A percentile compares a stretch with the other conserved stretches of the same genome.
phyloP scores from a whole-genome alignment of 768 basidiomycete genomes.

The Cyathus striatus region DNA sequence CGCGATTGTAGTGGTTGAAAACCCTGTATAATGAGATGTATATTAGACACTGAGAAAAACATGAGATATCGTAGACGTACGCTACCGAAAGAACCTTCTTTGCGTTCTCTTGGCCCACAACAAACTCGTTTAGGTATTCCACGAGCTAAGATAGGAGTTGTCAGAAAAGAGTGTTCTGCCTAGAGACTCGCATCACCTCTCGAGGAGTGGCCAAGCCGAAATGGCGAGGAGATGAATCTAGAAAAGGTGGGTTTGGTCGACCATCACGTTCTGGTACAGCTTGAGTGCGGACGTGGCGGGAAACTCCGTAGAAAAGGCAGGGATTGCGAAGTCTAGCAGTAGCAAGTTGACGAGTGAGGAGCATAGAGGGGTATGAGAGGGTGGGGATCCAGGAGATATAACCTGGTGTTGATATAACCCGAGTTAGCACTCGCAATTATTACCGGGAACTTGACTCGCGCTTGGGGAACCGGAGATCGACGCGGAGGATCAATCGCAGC shows the following conservation, averaged over 20 bases:
- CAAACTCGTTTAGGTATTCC: conserved; percentile 81
- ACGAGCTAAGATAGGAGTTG: conserved; percentile 50
- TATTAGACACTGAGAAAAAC: background rate
- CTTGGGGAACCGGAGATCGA: no score
- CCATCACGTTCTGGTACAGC: conserved; percentile 39
- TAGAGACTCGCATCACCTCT: conserved; percentile 26
- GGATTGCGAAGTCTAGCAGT: no score
- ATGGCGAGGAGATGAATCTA: no score
- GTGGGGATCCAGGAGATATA: no score
- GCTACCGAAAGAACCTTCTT: conserved; percentile 95
- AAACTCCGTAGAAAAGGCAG: no score
- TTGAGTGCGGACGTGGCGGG: conserved; percentile 50
- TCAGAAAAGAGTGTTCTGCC: conserved; percentile 1
- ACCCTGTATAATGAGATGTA: conserved; percentile 49
- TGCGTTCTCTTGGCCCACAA: conserved; percentile 87
- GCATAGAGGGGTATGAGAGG: no score
- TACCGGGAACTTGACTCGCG: no score
- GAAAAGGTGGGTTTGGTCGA: conserved; percentile 35
- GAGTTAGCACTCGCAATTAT: no score
- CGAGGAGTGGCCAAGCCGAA: conserved; percentile 54
- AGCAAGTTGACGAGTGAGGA: background rate
- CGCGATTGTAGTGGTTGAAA: conserved; percentile 92
- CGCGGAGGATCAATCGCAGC: no score
- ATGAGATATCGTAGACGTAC: conserved; percentile 41
- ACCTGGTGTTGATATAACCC: no score